phyloP scores from a whole-genome alignment of 2,329 filamentous ascomycete species.

The Talaromyces sp. region DNA sequence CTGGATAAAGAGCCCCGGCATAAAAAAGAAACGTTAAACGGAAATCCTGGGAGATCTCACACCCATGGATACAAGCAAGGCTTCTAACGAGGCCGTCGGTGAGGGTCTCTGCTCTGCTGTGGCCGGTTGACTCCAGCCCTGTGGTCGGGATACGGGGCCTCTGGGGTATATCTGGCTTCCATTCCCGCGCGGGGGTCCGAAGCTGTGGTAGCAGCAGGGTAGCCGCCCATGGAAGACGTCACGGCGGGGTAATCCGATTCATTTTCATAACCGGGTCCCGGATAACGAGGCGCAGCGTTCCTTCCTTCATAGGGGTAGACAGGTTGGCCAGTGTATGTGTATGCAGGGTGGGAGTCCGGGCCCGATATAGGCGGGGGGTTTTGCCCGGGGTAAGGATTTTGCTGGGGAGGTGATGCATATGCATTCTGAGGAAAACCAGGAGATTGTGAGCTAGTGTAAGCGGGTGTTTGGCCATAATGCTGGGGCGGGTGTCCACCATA shows the following conservation, averaged over 20 bases:
- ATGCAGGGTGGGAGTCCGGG: conserved; percentile 30
- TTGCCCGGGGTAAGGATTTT: conserved; percentile 17
- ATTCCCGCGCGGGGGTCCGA: conserved; percentile 38
- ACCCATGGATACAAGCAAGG: not conserved
- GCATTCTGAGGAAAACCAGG: conserved; percentile 22
- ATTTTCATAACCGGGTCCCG: conserved; percentile 36
- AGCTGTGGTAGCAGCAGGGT: conserved; percentile 32
- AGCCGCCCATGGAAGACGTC: conserved; percentile 33
- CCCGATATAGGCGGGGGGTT: conserved; percentile 32
- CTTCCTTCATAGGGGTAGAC: conserved; percentile 33
- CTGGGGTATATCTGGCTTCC: conserved; percentile 39
- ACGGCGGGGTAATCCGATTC: conserved; percentile 36
- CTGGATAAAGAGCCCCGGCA: not conserved
- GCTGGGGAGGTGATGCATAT: conserved; percentile 23
- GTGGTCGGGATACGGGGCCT: conserved; percentile 29
- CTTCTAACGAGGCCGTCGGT: conserved; percentile 32
- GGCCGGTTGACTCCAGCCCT: conserved; percentile 25
- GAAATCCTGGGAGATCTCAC: not conserved
- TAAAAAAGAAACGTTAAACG: not conserved
- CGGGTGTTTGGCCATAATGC: conserved; percentile 22
- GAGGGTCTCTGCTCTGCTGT: conserved; percentile 32
- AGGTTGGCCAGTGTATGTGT: conserved; percentile 29
- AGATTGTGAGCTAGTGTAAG: conserved; percentile 10
- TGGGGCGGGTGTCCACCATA: conserved; percentile 29
- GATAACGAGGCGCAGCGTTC: conserved; percentile 36